A percentile compares a stretch with the other conserved stretches of the same genome.
Conservation (phyloP, 495 filamentous ascomycete genomes). For the Penicillium waksmanii region DNA sequence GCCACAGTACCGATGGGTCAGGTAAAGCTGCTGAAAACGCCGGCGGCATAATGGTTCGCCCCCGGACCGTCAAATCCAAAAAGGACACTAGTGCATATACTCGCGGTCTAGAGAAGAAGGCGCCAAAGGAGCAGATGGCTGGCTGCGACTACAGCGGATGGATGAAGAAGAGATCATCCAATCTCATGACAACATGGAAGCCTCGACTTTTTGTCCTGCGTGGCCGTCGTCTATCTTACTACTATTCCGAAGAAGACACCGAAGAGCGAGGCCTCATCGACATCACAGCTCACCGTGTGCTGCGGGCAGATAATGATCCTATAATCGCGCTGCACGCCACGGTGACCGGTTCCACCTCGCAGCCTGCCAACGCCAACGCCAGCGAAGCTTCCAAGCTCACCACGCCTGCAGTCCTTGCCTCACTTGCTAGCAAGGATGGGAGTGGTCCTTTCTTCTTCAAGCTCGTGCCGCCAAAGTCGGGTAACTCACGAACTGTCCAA, state of each 20-base stretch:
- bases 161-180: slow-evolving; percentile 99
- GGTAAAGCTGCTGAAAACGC: slow-evolving; percentile 64
- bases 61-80: slow-evolving; percentile 69
- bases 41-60: slow-evolving; percentile 49
- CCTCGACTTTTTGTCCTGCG: slow-evolving; percentile 90
- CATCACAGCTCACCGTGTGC: slow-evolving; percentile 92
- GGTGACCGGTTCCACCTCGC: slow-evolving; percentile 81
- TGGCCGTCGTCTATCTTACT: slow-evolving; percentile 90
- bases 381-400: slow-evolving; percentile 49
- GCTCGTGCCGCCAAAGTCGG: slow-evolving; percentile 85
- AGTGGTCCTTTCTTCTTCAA: slow-evolving; percentile 95
- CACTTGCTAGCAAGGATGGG: slow-evolving; percentile 31
- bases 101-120: slow-evolving; percentile 80
- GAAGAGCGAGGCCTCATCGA: slow-evolving; percentile 96
- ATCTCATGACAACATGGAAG: slow-evolving; percentile 97
- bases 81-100: slow-evolving; percentile 94
- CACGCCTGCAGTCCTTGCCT: slow-evolving; percentile 15
- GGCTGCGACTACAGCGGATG: slow-evolving; percentile 94
- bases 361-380: slow-evolving; percentile 63
- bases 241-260: slow-evolving; percentile 89
- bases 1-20: slow-evolving; percentile 66
- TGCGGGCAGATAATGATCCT: slow-evolving; percentile 91
- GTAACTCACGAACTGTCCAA: slow-evolving; percentile 87
- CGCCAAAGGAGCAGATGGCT: slow-evolving; percentile 80
- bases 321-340: slow-evolving; percentile 90